Evolutionary conservation across 225 moss, liverwort and hornwort species (phyloP), one percentile per base, ranked within the genome.

Genomic region (Lunularia cruciata): DNA sequence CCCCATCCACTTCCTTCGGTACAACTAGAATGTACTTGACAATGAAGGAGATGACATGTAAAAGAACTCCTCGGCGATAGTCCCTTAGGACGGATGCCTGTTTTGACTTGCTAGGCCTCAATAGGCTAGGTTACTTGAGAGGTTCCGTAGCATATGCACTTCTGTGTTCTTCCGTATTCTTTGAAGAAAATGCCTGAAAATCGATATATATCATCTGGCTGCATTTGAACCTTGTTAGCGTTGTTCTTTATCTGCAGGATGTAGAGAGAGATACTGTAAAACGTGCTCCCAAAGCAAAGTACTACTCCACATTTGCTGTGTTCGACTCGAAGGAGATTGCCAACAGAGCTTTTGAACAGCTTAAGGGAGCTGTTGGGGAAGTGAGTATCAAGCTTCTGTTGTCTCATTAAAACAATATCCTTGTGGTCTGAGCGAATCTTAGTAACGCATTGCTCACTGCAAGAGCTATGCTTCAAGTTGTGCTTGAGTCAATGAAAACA

Each of bases 291-390:
- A 73, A 68, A 70, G 73, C 74, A 25, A 83, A 72, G 68, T 72
- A 28, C 51, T 75, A 76, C 31, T 79, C 81, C 11, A 85, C 72
- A 58, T 42, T 76, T 62, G 84, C 83, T 66, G 60, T 76, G 31
- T 90, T 90, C 69, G 45, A 73, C 27, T 80, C 73, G 60, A 58
- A 54, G 22, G 75, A 81, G 52, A 84, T 79, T 51, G 86, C 88
- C 20, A 71, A 86, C 61, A 66, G 30, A 22, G 86, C 81, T 0
- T 90, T 86, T 67, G 73, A 75, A 47, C 77, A 62, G 47, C 69
- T 88, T 0, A 63, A 77, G 37, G 84, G 88, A 53, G 19, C 39
- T 47, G 60, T 60, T 23, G 74, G 71, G 62, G 71, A 71, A 77
- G 90, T 90, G 78, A 65, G 65, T 57, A 37, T 30, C 31, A 3